Base-by-base conservation (phyloP, 805 yeast species). In the Saccharomycodes ludwigii region DNA sequence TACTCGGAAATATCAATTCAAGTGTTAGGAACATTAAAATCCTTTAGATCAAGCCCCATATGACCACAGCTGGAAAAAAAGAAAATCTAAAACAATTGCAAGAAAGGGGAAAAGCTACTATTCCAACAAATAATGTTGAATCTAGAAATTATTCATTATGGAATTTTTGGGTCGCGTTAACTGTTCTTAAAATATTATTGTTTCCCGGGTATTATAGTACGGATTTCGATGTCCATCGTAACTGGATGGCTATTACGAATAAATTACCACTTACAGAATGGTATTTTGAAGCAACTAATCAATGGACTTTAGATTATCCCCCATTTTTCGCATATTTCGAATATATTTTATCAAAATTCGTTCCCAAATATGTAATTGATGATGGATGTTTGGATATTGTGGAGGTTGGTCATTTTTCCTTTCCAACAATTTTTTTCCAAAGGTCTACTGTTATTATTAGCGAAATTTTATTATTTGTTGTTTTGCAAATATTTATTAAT, bases 321-420 rank as follows among this genome's bases (percentile, higher is more conserved):
- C 99, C 99, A 0, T 82, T 85, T 46, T 91, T 91, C 56, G 98
- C 98, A 0, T 86, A 84, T 55, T 88, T 91, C 44, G 98, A 91
- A 54, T 84, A 85, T 81, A 14, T 66, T 3, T 51, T 91, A 29
- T 65, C 94, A 0, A 76, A 65, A 31, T 65, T 81, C 34, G 88
- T 80, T 2, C 94, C 95, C 0, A 30, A 43, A 2, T 18, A 48
- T 0, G 93, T 81, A 1, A 58, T 53, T 5, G 52, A 62, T 1
- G 95, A 86, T 53, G 95, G 95, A 0, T 78, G 93, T 47, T 61
- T 86, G 26, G 78, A 70, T 31, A 65, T 86, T 26, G 73, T 73
- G 0, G 68, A 60, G 22, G 65, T 62, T 24, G 94, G 94, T 7
- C 40, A 54, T 13, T 82, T 79, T 53, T 82, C 88, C 1, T 53